These are phyloP conservation scores for Neodidymelliopsis sp. DNA, from an alignment of 2,329 filamentous ascomycete species.

Conservation along the genomic window DNA sequence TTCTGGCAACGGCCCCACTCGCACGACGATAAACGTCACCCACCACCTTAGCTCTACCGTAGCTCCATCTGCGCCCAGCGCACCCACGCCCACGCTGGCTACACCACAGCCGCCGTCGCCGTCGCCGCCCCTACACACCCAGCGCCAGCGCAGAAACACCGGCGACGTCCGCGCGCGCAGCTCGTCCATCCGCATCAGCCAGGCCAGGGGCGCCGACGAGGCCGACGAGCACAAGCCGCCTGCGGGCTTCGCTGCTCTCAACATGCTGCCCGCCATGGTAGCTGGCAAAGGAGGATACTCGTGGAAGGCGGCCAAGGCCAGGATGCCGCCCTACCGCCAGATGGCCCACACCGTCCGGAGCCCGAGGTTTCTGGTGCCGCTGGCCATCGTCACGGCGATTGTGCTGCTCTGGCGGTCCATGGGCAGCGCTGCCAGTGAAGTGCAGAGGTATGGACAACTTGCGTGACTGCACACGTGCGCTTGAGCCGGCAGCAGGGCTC, in stretches of 20 bases:
- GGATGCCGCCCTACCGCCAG: constrained; percentile 78
- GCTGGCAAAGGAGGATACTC: constrained; percentile 64
- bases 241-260: constrained; percentile 27
- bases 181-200: constrained; percentile 42
- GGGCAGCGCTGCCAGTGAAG: constrained; percentile 79
- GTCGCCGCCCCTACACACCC: constrained; percentile 37
- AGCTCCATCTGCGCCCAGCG: constrained; percentile 17
- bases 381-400: constrained; percentile 73
- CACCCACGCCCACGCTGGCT: constrained; percentile 38
- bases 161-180: constrained; percentile 39
- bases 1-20: constrained; percentile 18
- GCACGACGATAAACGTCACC: constrained; percentile 13
- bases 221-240: constrained; percentile 30
- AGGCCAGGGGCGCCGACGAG: constrained; percentile 37
- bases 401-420: constrained; percentile 90
- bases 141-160: constrained; percentile 39
- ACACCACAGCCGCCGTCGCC: constrained; percentile 28
- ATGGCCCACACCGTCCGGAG: constrained; percentile 69
- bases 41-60: constrained; percentile 6
- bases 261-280: constrained; percentile 84
- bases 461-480: background rate
- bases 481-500: constrained; percentile 6
- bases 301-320: constrained; percentile 88
- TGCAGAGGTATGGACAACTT: constrained; percentile 76
- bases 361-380: constrained; percentile 77